Percentiles rank a stretch among this genome's conserved stretches.
phyloP scores from a whole-genome alignment of 495 filamentous ascomycete genomes.

The Aspergillus nidulans region DNA sequence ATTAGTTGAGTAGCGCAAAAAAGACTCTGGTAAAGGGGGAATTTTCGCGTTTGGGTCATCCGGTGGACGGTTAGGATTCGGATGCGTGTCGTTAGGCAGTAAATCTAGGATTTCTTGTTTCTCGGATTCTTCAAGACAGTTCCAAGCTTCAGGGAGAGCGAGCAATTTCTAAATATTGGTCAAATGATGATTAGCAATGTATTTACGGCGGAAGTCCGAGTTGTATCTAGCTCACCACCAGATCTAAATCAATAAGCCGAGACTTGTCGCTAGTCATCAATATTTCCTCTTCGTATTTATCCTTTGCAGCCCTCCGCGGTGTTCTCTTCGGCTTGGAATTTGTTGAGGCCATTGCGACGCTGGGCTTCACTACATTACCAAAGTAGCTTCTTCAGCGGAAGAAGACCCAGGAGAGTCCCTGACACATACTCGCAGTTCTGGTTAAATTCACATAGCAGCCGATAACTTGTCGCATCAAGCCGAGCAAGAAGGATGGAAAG shows the following conservation, averaged over 20 bases:
- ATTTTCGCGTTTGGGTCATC: constrained; percentile 33
- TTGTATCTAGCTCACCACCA: constrained; percentile 46
- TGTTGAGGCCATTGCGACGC: constrained; percentile 18
- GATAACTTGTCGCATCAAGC: not conserved
- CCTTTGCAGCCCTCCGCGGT: constrained; percentile 28
- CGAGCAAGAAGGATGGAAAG: not conserved
- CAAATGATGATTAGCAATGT: not conserved
- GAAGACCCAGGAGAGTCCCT: not conserved
- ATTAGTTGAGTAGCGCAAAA: constrained; percentile 48
- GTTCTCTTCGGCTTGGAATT: constrained; percentile 29
- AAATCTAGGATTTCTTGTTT: constrained; percentile 50
- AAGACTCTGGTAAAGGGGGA: constrained; percentile 37
- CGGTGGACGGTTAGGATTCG: constrained; percentile 28
- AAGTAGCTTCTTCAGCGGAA: constrained; percentile 12
- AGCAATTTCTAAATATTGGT: constrained; percentile 46
- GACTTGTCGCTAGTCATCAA: constrained; percentile 53
- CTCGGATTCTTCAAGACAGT: constrained; percentile 50
- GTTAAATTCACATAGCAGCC: constrained; percentile 2
- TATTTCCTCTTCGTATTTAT: constrained; percentile 45
- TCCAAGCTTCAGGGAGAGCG: constrained; percentile 53
- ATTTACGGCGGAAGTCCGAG: not conserved
- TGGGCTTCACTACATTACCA: constrained; percentile 21
- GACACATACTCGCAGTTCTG: constrained; percentile 2
- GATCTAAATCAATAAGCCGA: constrained; percentile 48
- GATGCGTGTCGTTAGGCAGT: constrained; percentile 49